Percentiles rank a stretch among this genome's conserved stretches.
Conservation (phyloP, 768 basidiomycete genomes). For the Amanita jacksonii region DNA sequence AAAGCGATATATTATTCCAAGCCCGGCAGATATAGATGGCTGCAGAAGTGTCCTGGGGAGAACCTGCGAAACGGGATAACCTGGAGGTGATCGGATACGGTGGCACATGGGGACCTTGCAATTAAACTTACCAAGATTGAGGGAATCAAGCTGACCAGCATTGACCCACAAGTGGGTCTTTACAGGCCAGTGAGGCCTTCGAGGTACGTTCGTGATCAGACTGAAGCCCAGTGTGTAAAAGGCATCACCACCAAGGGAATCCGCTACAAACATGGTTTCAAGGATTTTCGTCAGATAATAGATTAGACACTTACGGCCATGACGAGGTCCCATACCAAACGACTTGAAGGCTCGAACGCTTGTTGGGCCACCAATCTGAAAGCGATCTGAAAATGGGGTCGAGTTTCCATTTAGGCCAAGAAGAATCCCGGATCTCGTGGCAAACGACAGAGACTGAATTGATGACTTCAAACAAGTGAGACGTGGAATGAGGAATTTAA, state of each 20-base stretch:
- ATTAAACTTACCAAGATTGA: conserved; percentile 42
- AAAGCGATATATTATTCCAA: conserved; percentile 78
- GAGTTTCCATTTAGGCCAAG: conserved; percentile 40
- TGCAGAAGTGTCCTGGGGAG: conserved; percentile 30
- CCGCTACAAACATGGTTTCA: conserved; percentile 34
- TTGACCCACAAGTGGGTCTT: conserved; percentile 78
- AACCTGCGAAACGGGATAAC: conserved; percentile 28
- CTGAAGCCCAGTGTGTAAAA: conserved; percentile 74
- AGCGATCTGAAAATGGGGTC: conserved; percentile 71
- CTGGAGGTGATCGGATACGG: conserved; percentile 15
- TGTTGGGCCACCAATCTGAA: conserved; percentile 88
- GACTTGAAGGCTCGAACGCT: conserved; percentile 70
- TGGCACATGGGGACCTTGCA: neutral
- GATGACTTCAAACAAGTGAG: neutral
- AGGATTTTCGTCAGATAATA: neutral
- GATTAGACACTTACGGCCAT: conserved; percentile 42
- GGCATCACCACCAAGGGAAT: conserved; percentile 77
- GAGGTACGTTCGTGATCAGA: conserved; percentile 64
- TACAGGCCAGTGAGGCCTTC: conserved; percentile 73
- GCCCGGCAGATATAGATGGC: conserved; percentile 71
- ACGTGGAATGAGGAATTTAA: conserved; percentile 7
- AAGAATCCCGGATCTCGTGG: conserved; percentile 63
- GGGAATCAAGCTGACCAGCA: conserved; percentile 59
- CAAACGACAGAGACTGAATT: conserved; percentile 63
- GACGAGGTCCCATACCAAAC: conserved; percentile 71